Conservation (phyloP, 805 yeast genomes). For the Schizosaccharomyces cryophilus region DNA sequence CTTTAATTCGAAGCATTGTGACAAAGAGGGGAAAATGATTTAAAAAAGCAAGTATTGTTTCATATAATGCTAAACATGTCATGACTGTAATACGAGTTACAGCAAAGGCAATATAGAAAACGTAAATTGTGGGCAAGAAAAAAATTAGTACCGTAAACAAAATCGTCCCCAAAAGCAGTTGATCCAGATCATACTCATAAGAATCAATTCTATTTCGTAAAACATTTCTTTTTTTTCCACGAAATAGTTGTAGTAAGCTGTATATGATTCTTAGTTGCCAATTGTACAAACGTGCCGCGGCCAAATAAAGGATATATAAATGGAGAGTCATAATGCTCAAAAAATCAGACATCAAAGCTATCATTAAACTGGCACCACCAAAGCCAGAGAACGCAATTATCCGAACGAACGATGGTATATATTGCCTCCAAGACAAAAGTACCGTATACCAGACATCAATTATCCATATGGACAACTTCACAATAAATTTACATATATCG, state of each 20-base stretch:
- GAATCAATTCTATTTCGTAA: constrained; percentile 68
- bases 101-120: constrained; percentile 60
- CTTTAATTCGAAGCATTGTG: constrained; percentile 51
- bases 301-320: constrained; percentile 48
- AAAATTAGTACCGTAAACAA: constrained; percentile 58
- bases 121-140: constrained; percentile 64
- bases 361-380: constrained; percentile 44
- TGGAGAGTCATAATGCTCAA: constrained; percentile 42
- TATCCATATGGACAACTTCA: constrained; percentile 71
- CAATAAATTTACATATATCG: constrained; percentile 64
- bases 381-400: constrained; percentile 20
- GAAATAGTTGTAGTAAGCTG: constrained; percentile 60
- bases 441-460: constrained; percentile 33
- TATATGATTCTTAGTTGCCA: constrained; percentile 45
- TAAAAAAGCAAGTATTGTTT: constrained; percentile 33
- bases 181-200: constrained; percentile 65
- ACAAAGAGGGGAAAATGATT: constrained; percentile 80
- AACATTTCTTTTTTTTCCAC: constrained; percentile 72
- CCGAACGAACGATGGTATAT: constrained; percentile 14
- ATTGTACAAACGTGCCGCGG: constrained; percentile 53
- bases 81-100: constrained; percentile 29
- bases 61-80: constrained; percentile 25
- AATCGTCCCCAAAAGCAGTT: constrained; percentile 66
- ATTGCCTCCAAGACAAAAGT: constrained; percentile 12
- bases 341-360: constrained; percentile 43